Conservation (phyloP, 2,329 filamentous ascomycete species). For the Colletotrichum tofieldiae region DNA sequence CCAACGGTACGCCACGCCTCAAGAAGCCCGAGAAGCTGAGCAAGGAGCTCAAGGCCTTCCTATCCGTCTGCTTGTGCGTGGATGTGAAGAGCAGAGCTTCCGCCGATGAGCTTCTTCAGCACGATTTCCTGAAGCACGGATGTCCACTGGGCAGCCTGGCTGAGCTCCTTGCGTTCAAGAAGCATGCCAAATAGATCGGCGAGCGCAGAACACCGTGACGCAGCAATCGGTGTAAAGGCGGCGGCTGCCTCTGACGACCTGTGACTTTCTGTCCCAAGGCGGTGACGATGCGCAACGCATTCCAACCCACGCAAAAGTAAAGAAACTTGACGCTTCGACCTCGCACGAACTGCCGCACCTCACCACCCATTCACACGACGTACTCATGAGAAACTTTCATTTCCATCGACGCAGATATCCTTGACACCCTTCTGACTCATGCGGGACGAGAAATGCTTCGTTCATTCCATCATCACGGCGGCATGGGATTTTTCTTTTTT, state of each 20-base stretch:
- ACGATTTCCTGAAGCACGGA: conserved; percentile 95
- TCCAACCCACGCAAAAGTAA: conserved; percentile 4
- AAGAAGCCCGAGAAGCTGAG: conserved; percentile 99
- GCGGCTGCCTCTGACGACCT: conserved; percentile 3
- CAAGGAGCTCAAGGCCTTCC: conserved; percentile 97
- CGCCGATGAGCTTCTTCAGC: conserved; percentile 88
- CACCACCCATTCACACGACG: conserved; percentile 32
- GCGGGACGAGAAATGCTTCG: conserved; percentile 38
- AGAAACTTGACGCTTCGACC: conserved; percentile 1
- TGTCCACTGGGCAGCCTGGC: conserved; percentile 87
- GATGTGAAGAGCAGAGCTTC: conserved; percentile 96
- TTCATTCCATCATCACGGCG: conserved; percentile 38
- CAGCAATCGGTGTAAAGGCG: not conserved
- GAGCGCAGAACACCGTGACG: not conserved
- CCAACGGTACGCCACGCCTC: conserved; percentile 94
- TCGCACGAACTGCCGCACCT: conserved; percentile 14
- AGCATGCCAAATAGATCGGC: conserved; percentile 71
- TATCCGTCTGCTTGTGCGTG: conserved; percentile 96
- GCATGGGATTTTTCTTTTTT: conserved; percentile 25
- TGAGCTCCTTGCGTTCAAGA: conserved; percentile 90
- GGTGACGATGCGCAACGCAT: conserved; percentile 8
- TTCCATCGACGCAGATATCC: conserved; percentile 40
- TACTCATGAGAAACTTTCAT: conserved; percentile 37
- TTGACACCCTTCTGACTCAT: conserved; percentile 39
- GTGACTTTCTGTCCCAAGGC: conserved; percentile 19